Base-by-base conservation (phyloP, 345 rosid species). In the Conringia planisiliqua region DNA sequence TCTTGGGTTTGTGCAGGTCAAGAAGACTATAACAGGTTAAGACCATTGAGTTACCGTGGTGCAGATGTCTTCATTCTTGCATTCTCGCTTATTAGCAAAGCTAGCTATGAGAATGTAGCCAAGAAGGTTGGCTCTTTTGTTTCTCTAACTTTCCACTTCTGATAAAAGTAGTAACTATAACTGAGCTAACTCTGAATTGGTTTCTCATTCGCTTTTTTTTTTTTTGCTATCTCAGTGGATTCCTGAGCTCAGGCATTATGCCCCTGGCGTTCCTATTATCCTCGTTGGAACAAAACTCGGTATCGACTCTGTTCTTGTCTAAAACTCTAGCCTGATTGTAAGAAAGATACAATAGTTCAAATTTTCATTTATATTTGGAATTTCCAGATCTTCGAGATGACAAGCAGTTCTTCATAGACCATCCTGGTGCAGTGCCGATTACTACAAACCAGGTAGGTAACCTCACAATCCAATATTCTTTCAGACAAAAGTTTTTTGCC, bases 81-180 rank as follows among this genome's bases (percentile, higher is more conserved):
- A 0, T 94, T 94, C 82, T 94, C 98, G 65, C 92, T 95, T 72
- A 95, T 95, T 70, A 95, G 99, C 93, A 95, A 95, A 74, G 99
- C 99, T 73, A 95, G 99, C 80, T 95, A 95, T 62, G 99, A 95
- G 81, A 95, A 91, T 47, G 87, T 92, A 47, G 87, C 93, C 62
- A 92, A 95, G 84, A 95, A 95, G 97, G 99, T 90, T 72, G 4
- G 48, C 20, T 71, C 40, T 56, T 65, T 51, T 42, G 4, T 63
- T 6, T 2, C 30, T 78, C 24, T 10, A 3, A 4, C 10, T 47
- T 47, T 27, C 43, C 58, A 20, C 36, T 4, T 64, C 6, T 40
- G 17, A 33, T 54, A 0, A 42, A 13, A 8, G 13, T 20, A 12
- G 18, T 43, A 4, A 14, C 42, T 14, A 27, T n/a, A 47, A 2